Percentiles rank a stretch among this genome's conserved stretches.
These are phyloP conservation scores for Eudorina sp. DNA, from an alignment of 139 green algal species.

Conservation along the genomic window DNA sequence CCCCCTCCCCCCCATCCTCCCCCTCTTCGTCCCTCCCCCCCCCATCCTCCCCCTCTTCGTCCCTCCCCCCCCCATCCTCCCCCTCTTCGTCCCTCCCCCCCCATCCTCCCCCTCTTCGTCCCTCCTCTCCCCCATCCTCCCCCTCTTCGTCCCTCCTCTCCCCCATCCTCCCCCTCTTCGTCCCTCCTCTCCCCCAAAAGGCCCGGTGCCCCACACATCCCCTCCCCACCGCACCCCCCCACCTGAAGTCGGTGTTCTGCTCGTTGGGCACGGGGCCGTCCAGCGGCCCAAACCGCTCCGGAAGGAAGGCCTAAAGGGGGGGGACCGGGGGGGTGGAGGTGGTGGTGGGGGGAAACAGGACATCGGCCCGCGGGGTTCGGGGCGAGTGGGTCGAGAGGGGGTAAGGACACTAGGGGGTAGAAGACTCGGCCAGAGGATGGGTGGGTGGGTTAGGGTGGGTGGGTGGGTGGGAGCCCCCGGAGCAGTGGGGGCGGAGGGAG, in stretches of 20 bases:
- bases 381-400: too few relatives aligned
- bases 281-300: slow-evolving; percentile 93
- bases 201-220: background rate
- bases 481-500: too few relatives aligned
- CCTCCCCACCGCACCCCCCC: background rate
- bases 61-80: too few relatives aligned
- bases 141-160: background rate
- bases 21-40: too few relatives aligned
- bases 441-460: too few relatives aligned
- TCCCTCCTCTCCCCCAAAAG: background rate
- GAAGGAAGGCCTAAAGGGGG: slow-evolving; percentile 86
- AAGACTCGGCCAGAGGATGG: too few relatives aligned
- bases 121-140: too few relatives aligned
- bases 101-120: background rate
- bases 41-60: too few relatives aligned
- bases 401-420: too few relatives aligned
- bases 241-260: slow-evolving; percentile 96
- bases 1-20: too few relatives aligned
- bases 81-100: background rate
- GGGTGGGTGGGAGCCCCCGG: too few relatives aligned
- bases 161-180: background rate
- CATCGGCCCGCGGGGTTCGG: too few relatives aligned
- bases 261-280: slow-evolving; percentile 94
- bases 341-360: background rate
- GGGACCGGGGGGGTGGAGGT: background rate